Base-by-base conservation (phyloP, 1,284 basidiomycete genomes). In the Microbotryum scabiosae region DNA sequence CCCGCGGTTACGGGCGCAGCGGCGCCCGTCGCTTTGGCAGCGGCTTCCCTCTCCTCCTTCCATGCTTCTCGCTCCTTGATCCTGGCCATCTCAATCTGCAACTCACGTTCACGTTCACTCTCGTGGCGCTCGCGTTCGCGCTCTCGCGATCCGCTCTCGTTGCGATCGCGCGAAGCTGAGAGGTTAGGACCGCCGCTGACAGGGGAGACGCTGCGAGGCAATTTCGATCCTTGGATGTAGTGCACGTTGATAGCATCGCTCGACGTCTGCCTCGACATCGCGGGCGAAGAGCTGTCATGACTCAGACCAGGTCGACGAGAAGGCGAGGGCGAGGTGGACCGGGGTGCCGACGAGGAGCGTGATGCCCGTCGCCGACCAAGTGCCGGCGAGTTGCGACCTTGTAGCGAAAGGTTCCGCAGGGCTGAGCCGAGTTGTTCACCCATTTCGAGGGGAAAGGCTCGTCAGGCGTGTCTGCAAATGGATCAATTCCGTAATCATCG, bases 181-280 rank as follows among this genome's bases (percentile, higher is more conserved):
- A 59, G 32, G 32, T 46, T 54, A 4, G 12, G 14, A 9, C 26
- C 20, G 51, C 58, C 1, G 28, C 51, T 2, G 36, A 44, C 1
- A 36, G 32, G 30, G 41, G 30, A 50, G 32, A 32, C 36, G 43
- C 55, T 8, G 36, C 52, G n/a, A 32, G 57, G 12, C 2, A 21
- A 3, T 43, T 20, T 25, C 14, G 49, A 14, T 10, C 44, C 57
- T 30, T 57, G 58, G 51, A 67, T 65, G 49, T 61, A 67, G 53
- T 67, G 66, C 28, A 67, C 26, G 36, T 44, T 44, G 23, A 67
- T 56, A 32, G 63, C 66, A 43, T 67, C 66, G 4, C 56, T 61
- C 43, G 57, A 60, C 18, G 63, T 55, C 36, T 62, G 61, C 4
- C 66, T 53, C 21, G 54, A 57, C 21, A 67, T 30, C 52, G 59